phyloP scores from a whole-genome alignment of 2,329 filamentous ascomycete genomes.

The Cladophialophora bantiana region DNA sequence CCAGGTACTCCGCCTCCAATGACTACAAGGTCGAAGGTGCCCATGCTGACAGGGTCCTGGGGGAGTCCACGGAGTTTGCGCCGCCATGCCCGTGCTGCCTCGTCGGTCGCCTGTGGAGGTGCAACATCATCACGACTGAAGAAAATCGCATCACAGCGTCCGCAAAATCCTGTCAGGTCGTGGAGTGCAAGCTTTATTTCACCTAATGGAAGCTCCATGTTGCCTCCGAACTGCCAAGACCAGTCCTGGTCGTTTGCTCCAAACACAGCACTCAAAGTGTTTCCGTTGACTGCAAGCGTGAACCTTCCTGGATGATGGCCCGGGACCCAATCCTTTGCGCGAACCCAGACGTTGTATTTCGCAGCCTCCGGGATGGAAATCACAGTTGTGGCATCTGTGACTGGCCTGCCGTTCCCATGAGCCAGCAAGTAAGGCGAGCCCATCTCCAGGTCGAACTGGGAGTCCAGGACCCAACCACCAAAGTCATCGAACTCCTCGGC shows the following conservation, averaged over 20 bases:
- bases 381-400: constrained; percentile 13
- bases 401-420: constrained; percentile 21
- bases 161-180: constrained; percentile 23
- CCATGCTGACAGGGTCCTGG: constrained; percentile 2
- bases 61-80: constrained; percentile 17
- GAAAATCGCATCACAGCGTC: constrained; percentile 26
- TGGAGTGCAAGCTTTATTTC: constrained; percentile 12
- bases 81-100: constrained; percentile 9
- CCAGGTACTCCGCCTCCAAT: constrained; percentile 19
- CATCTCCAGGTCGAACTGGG: constrained; percentile 24
- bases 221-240: constrained; percentile 19
- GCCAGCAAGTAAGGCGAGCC: constrained; percentile 23
- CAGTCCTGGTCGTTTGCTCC: constrained; percentile 21
- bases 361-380: constrained; percentile 4
- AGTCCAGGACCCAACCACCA: constrained; percentile 21
- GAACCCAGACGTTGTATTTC: constrained; percentile 30
- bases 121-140: constrained; percentile 2
- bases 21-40: constrained; percentile 22
- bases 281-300: constrained; percentile 18
- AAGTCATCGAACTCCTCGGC: constrained; percentile 22
- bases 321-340: constrained; percentile 29
- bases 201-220: neutral
- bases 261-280: constrained; percentile 3
- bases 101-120: constrained; percentile 3
- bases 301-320: constrained; percentile 22